A percentile compares a stretch with the other conserved stretches of the same genome.
Evolutionary conservation across 1,284 basidiomycete genomes (phyloP).

Genomic region (Dichomitus squalens): DNA sequence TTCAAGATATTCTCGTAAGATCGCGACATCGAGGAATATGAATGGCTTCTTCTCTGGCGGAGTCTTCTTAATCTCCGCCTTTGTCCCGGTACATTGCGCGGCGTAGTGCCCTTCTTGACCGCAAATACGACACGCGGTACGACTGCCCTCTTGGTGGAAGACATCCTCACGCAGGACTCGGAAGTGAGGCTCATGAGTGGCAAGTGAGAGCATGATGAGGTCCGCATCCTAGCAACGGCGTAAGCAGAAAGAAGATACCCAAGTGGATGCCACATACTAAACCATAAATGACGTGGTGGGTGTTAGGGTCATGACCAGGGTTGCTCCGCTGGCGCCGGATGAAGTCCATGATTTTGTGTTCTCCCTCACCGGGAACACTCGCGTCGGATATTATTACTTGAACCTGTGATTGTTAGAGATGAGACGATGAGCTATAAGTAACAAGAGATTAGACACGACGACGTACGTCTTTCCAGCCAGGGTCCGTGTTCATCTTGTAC

Average conservation of each 20-base stretch:
- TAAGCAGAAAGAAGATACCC: not conserved
- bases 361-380: constrained; percentile 96
- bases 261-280: constrained; percentile 54
- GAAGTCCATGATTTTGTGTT: constrained; percentile 99
- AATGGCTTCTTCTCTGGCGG: constrained; percentile 92
- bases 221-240: constrained; percentile 85
- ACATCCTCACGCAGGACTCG: constrained; percentile 98
- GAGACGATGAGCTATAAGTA: constrained; percentile 11
- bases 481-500: constrained; percentile 92
- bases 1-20: constrained; percentile 96
- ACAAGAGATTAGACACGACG: not conserved
- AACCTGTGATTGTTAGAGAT: constrained; percentile 51
- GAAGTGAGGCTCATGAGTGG: constrained; percentile 98
- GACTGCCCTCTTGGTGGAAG: constrained; percentile 82
- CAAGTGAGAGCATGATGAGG: constrained; percentile 97
- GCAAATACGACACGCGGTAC: constrained; percentile 85
- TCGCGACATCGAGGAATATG: constrained; percentile 97
- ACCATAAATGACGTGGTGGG: constrained; percentile 96
- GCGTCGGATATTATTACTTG: constrained; percentile 98
- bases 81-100: constrained; percentile 85
- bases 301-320: constrained; percentile 92
- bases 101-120: constrained; percentile 95
- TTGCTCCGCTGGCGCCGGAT: constrained; percentile 91
- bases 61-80: constrained; percentile 66
- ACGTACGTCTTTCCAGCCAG: constrained; percentile 91